phyloP scores from a whole-genome alignment of 73 alveolate genomes.

The Blepharisma stoltei region DNA sequence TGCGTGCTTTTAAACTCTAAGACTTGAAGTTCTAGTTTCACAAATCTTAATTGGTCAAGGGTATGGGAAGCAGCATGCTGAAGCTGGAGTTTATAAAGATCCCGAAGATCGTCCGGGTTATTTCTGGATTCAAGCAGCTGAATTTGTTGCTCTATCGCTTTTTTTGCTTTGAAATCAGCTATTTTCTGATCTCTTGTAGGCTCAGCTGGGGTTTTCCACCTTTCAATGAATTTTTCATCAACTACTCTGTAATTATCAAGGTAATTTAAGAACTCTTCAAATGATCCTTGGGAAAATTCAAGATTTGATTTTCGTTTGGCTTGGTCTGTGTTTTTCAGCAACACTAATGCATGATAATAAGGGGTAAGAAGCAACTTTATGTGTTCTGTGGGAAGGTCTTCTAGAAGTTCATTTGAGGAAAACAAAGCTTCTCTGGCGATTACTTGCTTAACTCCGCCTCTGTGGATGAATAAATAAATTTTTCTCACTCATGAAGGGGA shows the following conservation, averaged over 20 bases:
- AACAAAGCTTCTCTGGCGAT: conserved; percentile 4
- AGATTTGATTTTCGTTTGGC: conserved; percentile 16
- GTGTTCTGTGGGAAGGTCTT: conserved; percentile 26
- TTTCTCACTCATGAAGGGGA: no score
- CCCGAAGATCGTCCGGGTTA: conserved; percentile 12
- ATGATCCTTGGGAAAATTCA: neutral
- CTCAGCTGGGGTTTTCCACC: neutral
- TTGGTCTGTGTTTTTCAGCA: neutral
- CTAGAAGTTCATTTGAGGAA: conserved; percentile 21
- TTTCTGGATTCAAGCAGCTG: neutral
- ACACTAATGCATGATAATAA: neutral
- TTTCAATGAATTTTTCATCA: conserved; percentile 4
- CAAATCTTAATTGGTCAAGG: neutral
- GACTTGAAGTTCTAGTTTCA: conserved; percentile 9
- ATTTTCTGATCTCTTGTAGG: conserved; percentile 26
- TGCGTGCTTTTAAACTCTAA: neutral
- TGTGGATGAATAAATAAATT: no score
- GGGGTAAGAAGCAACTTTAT: conserved; percentile 6
- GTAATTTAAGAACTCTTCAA: conserved; percentile 26
- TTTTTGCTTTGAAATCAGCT: neutral
- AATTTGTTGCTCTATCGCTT: conserved; percentile 9
- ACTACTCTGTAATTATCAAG: neutral
- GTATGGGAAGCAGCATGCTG: neutral
- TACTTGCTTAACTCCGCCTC: no score
- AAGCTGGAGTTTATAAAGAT: neutral